Base-by-base conservation (phyloP, 176 grass and related monocot genomes). In the Aechmea fasciata region DNA sequence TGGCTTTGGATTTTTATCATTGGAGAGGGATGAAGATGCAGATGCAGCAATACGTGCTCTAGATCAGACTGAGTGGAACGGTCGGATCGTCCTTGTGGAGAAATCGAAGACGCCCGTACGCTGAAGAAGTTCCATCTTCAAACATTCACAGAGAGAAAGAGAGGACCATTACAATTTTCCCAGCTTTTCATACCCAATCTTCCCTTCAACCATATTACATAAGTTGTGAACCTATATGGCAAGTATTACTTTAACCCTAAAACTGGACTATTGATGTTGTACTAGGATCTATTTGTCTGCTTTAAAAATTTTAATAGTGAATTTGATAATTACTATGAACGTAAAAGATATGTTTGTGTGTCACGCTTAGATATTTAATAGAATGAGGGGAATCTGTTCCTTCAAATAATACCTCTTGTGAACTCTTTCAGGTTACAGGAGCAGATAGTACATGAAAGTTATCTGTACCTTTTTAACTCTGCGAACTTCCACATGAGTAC, bases 31-130 rank as follows among this genome's bases (percentile, higher is more conserved):
- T 73, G 84, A 86, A 80, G 91, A 96, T 62, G 91, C 91, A 11
- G 91, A 96, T 83, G 91, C 81, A 74, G 91, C 91, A 71, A 96
- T 96, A 54, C 85, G 82, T 79, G 79, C 87, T 78, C 81, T 88
- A 28, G 84, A 96, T 15, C 85, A 87, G 67, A 85, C 84, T 18
- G 83, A 80, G 55, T 96, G 91, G 91, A 96, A 87, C 70, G 87
- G 87, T 49, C 87, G 87, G 73, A 87, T 96, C 64, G 86, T 96
- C 77, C 84, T 90, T 70, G 91, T 96, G 69, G 87, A 96, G 84
- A 96, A 96, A 85, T 88, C 89, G 50, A 92, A 92, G 70, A 78
- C 82, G 55, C 73, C 85, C 49, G 50, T 70, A 9, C 87, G 70
- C 73, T 92, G 71, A 92, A 83, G 71, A 92, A 83, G 53, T 50